Base-by-base conservation (phyloP, 495 filamentous ascomycete genomes). In the Tuber aestivum region DNA sequence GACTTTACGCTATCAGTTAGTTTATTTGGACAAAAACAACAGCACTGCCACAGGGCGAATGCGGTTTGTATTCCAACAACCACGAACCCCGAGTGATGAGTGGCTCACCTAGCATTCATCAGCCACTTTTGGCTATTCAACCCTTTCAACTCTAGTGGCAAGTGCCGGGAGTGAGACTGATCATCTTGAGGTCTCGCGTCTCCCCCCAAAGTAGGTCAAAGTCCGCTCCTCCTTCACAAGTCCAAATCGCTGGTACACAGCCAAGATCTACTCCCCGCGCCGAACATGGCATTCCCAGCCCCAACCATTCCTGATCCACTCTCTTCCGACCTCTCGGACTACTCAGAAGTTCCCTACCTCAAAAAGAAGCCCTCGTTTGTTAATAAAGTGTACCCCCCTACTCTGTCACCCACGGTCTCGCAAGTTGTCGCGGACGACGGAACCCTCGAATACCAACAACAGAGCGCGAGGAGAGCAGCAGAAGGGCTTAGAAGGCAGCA, bases 231-330 rank as follows among this genome's bases (percentile, higher is more conserved):
- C 21, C 45, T 20, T 48, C 50, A 27, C 27, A 65, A 65, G 56
- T 32, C 56, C 6, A 18, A 14, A 18, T 35, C 12, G 6, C 27
- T 35, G 27, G 56, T 0, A 18, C 32, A 27, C 12, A 20, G 56
- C 27, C 27, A 35, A 65, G 56, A 32, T 35, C 56, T 12, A 18
- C 27, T 65, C 32, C 32, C 27, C 56, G 14, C 12, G 35, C 56
- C 27, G 10, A 35, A 18, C 56, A 65, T 65, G 70, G 32, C 79
- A 61, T 72, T 78, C 74, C 79, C 79, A 38, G 79, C 75, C 74
- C 72, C 72, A 32, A 72, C 75, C 69, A 74, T 78, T 37, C 71
- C 75, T n/a, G 41, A 75, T 73, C 72, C 78, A 40, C 76, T 79
- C 50, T 77, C 75, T 20, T 70, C 70, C 8, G 37, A 72, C 14